phyloP scores from a whole-genome alignment of 2,329 filamentous ascomycete genomes.

The Alternaria sp. region DNA sequence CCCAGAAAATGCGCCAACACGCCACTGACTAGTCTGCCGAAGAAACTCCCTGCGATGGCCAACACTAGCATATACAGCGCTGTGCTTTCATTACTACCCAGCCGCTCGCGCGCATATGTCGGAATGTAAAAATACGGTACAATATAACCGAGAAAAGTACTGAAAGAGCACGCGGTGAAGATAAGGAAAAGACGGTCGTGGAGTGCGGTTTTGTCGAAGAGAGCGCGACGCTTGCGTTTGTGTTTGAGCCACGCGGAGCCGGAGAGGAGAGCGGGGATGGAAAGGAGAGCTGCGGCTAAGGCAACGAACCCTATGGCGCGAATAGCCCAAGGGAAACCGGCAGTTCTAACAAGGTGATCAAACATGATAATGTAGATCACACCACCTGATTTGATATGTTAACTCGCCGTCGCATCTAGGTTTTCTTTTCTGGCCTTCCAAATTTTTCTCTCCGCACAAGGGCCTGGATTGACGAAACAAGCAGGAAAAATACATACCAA shows the following conservation, averaged over 20 bases:
- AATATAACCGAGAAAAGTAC: conserved; percentile 49
- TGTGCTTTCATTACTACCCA: conserved; percentile 41
- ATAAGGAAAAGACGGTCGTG: conserved; percentile 46
- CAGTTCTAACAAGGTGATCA: conserved; percentile 34
- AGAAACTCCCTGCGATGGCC: conserved; percentile 46
- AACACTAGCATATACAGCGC: conserved; percentile 46
- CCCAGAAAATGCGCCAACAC: conserved; percentile 45
- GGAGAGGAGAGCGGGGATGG: conserved; percentile 46
- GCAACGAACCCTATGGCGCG: conserved; percentile 48
- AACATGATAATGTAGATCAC: conserved; percentile 51
- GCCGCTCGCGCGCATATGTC: conserved; percentile 41
- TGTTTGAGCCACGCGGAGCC: conserved; percentile 40
- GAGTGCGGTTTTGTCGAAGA: conserved; percentile 47
- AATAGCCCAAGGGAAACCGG: conserved; percentile 49
- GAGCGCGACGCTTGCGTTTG: conserved; percentile 39
- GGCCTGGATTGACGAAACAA: background rate
- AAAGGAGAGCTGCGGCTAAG: conserved; percentile 39
- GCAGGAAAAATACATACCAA: conserved; percentile 34
- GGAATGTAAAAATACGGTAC: conserved; percentile 51
- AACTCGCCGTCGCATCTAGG: background rate
- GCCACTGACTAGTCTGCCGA: conserved; percentile 42
- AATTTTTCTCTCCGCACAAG: background rate
- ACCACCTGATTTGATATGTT: conserved; percentile 36
- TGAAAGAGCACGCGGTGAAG: conserved; percentile 46
- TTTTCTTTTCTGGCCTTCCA: background rate